These are phyloP conservation scores for Quercus gilva DNA, from an alignment of 306 rosid species.

Conservation along the genomic window DNA sequence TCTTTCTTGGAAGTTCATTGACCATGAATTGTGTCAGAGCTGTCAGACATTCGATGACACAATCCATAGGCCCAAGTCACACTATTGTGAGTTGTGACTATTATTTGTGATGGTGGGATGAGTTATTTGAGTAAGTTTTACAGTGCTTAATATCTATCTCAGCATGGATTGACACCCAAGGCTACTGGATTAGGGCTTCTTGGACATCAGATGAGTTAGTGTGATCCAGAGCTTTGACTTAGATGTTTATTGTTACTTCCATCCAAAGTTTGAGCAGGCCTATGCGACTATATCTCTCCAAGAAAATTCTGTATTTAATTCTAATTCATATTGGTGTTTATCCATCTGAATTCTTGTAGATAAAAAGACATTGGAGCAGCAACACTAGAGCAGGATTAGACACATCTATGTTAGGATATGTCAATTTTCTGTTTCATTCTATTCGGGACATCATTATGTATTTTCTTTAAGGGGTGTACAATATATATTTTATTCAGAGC, in stretches of 20 bases:
- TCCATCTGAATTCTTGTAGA: too few species aligned
- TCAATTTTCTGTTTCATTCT: too few species aligned
- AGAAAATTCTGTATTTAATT: too few species aligned
- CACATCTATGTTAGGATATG: not conserved
- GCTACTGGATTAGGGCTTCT: slow-evolving; percentile 67
- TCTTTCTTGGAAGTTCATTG: too few species aligned
- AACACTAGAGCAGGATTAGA: not conserved
- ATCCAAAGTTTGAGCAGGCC: not conserved
- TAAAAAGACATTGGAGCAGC: not conserved
- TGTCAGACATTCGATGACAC: too few species aligned
- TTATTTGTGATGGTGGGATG: too few species aligned
- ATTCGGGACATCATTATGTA: not conserved
- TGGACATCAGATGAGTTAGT: slow-evolving; percentile 37
- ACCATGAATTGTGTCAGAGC: too few species aligned
- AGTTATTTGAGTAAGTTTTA: too few species aligned
- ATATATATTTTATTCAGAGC: not conserved
- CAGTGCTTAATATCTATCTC: too few species aligned
- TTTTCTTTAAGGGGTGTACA: not conserved
- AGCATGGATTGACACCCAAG: slow-evolving; percentile 59
- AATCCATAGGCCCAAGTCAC: too few species aligned
- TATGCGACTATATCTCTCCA: not conserved
- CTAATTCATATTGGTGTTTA: not conserved
- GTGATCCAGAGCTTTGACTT: not conserved
- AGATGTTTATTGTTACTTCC: not conserved
- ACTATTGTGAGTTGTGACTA: too few species aligned